Evolutionary conservation across 2,329 filamentous ascomycete genomes (phyloP).

Genomic region (Ascomycota sp.): DNA sequence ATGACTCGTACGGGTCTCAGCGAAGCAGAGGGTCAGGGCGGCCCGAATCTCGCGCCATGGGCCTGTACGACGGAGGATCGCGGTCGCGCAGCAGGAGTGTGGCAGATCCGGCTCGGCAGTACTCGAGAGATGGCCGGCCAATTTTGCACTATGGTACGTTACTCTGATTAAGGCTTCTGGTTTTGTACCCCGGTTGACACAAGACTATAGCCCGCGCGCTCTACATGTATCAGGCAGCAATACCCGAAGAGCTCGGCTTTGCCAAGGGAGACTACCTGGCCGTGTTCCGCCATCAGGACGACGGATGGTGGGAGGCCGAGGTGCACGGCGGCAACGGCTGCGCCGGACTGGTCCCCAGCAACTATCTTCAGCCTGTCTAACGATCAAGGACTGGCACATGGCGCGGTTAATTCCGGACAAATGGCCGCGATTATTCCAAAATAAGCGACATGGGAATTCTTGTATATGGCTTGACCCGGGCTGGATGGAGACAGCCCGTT

Average conservation of each 20-base stretch:
- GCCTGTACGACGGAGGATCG: conserved; percentile 29
- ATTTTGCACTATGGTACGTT: conserved; percentile 85
- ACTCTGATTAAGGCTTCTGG: background rate
- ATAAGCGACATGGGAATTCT: background rate
- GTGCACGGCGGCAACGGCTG: conserved; percentile 45
- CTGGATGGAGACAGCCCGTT: too few relatives aligned
- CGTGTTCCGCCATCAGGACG: conserved; percentile 75
- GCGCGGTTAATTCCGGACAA: too few relatives aligned
- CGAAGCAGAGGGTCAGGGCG: conserved; percentile 25
- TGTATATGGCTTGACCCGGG: background rate
- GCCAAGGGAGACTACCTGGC: conserved; percentile 79
- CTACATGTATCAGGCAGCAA: conserved; percentile 85
- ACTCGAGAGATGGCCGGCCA: conserved; percentile 63
- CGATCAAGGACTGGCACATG: too few relatives aligned
- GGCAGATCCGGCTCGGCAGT: conserved; percentile 59
- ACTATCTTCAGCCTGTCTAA: conserved; percentile 36
- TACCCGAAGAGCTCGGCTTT: conserved; percentile 85
- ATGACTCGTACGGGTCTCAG: conserved; percentile 36
- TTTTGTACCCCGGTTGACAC: background rate
- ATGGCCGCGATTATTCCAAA: background rate
- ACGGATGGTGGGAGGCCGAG: conserved; percentile 98
- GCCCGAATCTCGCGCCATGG: conserved; percentile 28
- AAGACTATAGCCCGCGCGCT: conserved; percentile 54
- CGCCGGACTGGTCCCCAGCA: conserved; percentile 42
- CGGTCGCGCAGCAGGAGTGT: conserved; percentile 59